These are phyloP conservation scores for Plenodomus tracheiphilus DNA, from an alignment of 2,329 filamentous ascomycete genomes.

Conservation along the genomic window DNA sequence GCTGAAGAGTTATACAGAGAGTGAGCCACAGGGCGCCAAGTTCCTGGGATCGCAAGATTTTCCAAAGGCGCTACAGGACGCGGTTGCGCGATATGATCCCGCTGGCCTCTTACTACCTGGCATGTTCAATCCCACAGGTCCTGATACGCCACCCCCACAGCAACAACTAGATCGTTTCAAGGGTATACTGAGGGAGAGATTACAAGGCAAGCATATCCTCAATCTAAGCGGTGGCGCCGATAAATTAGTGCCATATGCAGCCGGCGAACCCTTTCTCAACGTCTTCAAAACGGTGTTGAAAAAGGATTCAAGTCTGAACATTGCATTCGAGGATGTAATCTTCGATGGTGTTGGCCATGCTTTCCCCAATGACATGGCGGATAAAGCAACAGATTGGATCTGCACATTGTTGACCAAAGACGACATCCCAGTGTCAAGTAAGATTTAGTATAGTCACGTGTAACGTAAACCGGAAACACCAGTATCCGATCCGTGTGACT, in stretches of 20 bases:
- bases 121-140: conserved; percentile 23
- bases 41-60: conserved; percentile 83
- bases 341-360: conserved; percentile 71
- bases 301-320: conserved; percentile 51
- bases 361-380: conserved; percentile 69
- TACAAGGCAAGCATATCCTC: conserved; percentile 47
- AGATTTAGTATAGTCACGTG: conserved; percentile 26
- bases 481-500: too few species aligned
- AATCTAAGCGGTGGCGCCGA: conserved; percentile 65
- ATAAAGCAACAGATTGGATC: conserved; percentile 68
- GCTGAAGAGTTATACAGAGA: conserved; percentile 61
- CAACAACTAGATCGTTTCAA: conserved; percentile 41
- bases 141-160: conserved; percentile 30
- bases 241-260: conserved; percentile 71
- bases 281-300: conserved; percentile 64
- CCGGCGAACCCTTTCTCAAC: conserved; percentile 62
- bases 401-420: conserved; percentile 47
- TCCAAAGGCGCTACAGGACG: conserved; percentile 66
- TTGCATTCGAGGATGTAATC: conserved; percentile 66
- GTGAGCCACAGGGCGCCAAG: conserved; percentile 57
- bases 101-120: conserved; percentile 67
- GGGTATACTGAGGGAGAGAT: conserved; percentile 47
- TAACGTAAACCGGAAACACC: too few species aligned
- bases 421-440: too few species aligned
- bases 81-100: conserved; percentile 71